Conservation (phyloP, 2,329 filamentous ascomycete species). For the Exophiala dermatitidis region DNA sequence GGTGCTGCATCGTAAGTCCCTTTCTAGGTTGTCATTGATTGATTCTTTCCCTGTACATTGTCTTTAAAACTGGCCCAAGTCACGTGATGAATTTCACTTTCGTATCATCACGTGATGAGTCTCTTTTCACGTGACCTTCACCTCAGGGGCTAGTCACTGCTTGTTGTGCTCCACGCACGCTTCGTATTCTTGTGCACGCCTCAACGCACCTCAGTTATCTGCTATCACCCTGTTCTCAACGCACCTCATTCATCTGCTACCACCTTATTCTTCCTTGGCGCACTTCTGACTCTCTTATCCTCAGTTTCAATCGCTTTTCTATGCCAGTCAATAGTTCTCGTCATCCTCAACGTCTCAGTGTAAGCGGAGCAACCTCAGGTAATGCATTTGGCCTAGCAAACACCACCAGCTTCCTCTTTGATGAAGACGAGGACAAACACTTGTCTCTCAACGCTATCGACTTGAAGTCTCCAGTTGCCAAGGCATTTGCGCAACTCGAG, state of each 20-base stretch:
- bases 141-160: neutral
- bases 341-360: constrained; percentile 19
- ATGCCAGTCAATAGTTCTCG: constrained; percentile 67
- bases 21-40: neutral
- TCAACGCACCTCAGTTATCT: neutral
- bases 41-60: neutral
- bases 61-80: neutral
- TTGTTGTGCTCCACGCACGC: neutral
- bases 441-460: constrained; percentile 18
- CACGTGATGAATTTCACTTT: constrained; percentile 10
- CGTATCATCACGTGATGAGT: neutral
- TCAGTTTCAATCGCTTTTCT: constrained; percentile 79
- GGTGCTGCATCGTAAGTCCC: constrained; percentile 70
- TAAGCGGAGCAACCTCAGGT: constrained; percentile 7
- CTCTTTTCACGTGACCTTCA: constrained; percentile 2
- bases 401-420: constrained; percentile 78
- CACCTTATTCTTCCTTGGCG: neutral
- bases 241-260: constrained; percentile 3
- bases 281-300: constrained; percentile 23
- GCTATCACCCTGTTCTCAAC: constrained; percentile 3
- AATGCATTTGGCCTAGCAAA: constrained; percentile 61
- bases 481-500: constrained; percentile 62
- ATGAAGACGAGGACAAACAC: constrained; percentile 67
- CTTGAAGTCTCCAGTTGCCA: constrained; percentile 54
- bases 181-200: neutral